Conservation (phyloP, 192 early-diverging fungal genomes). For the Helicostylum pulchrum region DNA sequence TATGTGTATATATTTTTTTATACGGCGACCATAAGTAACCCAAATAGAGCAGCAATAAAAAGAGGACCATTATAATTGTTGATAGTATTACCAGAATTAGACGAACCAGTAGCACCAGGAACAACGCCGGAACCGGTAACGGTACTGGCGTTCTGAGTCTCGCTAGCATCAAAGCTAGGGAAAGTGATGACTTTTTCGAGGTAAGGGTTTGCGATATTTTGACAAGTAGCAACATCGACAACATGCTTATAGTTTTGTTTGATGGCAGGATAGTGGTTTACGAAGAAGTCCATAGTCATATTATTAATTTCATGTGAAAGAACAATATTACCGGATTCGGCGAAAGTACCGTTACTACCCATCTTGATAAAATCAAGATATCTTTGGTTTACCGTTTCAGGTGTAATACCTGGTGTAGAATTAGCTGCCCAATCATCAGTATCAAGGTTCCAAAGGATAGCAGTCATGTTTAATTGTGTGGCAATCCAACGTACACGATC, state of each 20-base stretch:
- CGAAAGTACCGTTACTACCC: conserved; percentile 36
- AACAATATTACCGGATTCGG: conserved; percentile 35
- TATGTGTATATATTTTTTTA: background rate
- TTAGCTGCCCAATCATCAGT: conserved; percentile 36
- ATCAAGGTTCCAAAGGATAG: conserved; percentile 40
- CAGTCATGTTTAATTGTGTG: conserved; percentile 42
- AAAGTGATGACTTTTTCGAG: conserved; percentile 30
- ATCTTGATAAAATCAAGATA: conserved; percentile 33
- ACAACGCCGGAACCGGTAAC: conserved; percentile 15
- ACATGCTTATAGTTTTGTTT: conserved; percentile 39
- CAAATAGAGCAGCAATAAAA: conserved; percentile 30
- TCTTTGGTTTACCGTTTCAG: conserved; percentile 23
- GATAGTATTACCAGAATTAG: background rate
- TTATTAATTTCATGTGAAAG: conserved; percentile 45
- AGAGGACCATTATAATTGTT: conserved; percentile 23
- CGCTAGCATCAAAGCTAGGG: conserved; percentile 13
- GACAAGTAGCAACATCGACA: conserved; percentile 37
- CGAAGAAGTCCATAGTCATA: conserved; percentile 40
- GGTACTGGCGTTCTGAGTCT: background rate
- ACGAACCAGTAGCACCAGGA: conserved; percentile 2
- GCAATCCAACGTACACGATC: conserved; percentile 56
- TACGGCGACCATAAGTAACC: conserved; percentile 11
- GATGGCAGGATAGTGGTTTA: conserved; percentile 41
- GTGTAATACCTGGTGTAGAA: conserved; percentile 9
- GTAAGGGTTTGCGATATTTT: conserved; percentile 41